phyloP scores from a whole-genome alignment of 257 asterid genomes.

The Pogostemon cablin region DNA sequence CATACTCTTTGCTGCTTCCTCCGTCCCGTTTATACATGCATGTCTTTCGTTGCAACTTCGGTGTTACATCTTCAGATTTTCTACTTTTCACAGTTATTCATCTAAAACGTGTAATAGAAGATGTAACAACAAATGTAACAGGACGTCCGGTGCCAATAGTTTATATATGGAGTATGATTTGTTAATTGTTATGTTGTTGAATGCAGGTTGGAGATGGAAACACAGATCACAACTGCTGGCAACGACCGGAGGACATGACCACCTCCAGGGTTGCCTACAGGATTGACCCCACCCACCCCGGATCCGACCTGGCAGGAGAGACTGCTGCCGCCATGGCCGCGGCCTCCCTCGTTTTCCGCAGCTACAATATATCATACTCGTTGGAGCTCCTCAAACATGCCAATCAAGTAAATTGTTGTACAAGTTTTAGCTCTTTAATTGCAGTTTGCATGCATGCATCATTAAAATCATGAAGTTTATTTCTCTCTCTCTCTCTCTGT shows the following conservation, averaged over 20 bases:
- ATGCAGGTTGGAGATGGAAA: slow-evolving; percentile 71
- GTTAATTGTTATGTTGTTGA: not conserved
- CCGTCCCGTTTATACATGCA: no score
- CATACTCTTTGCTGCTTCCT: no score
- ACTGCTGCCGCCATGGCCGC: slow-evolving; percentile 74
- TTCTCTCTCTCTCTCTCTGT: not conserved
- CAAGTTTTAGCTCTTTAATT: not conserved
- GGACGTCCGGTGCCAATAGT: no score
- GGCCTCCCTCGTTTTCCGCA: slow-evolving; percentile 58
- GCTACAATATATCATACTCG: slow-evolving; percentile 46
- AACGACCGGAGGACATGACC: slow-evolving; percentile 80
- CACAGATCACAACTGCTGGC: slow-evolving; percentile 80
- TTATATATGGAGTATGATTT: no score
- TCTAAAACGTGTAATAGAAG: no score
- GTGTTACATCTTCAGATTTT: no score
- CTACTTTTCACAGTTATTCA: no score
- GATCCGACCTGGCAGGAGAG: slow-evolving; percentile 79
- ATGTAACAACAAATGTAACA: no score
- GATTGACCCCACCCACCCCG: slow-evolving; percentile 29
- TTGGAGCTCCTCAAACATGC: slow-evolving; percentile 52
- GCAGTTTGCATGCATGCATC: not conserved
- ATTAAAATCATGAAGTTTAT: not conserved
- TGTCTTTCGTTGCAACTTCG: no score
- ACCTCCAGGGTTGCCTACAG: slow-evolving; percentile 65
- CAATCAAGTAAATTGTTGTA: slow-evolving; percentile 32